These are phyloP conservation scores for Pelargonium australe DNA, from an alignment of 441 rosid species.

Conservation along the genomic window DNA sequence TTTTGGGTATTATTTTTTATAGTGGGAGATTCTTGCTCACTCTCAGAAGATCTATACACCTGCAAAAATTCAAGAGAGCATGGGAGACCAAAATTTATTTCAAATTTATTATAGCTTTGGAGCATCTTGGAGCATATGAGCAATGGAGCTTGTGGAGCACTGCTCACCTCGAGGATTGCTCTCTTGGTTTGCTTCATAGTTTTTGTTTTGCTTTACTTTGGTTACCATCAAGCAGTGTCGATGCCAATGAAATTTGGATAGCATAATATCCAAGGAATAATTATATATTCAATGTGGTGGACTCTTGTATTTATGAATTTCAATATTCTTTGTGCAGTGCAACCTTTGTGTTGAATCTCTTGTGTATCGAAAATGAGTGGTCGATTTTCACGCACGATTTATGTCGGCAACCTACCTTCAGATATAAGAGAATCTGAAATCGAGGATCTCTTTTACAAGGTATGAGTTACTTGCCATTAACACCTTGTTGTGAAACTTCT, in stretches of 20 bases:
- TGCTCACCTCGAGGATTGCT: constrained; percentile 85
- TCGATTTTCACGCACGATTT: constrained; percentile 89
- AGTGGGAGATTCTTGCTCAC: constrained; percentile 74
- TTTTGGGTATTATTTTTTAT: constrained; percentile 52
- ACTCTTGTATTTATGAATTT: constrained; percentile 22
- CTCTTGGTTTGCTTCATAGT: constrained; percentile 46
- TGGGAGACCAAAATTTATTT: constrained; percentile 54
- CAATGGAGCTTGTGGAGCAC: constrained; percentile 98
- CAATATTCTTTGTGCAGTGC: constrained; percentile 39
- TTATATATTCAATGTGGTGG: constrained; percentile 11
- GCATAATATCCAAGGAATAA: constrained; percentile 23
- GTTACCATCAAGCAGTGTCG: constrained; percentile 3
- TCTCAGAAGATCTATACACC: constrained; percentile 55
- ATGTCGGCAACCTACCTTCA: constrained; percentile 89
- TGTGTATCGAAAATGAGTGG: constrained; percentile 64
- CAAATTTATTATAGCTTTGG: constrained; percentile 75
- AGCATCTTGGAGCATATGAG: constrained; percentile 84
- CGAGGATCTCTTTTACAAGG: constrained; percentile 94
- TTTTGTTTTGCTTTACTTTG: constrained; percentile 16
- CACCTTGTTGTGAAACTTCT: neutral
- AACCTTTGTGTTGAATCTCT: constrained; percentile 17
- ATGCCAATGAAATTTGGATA: constrained; percentile 25
- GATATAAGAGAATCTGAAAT: constrained; percentile 81
- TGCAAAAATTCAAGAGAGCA: constrained; percentile 52
- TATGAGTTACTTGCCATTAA: constrained; percentile 23